Conservation (phyloP, 2,329 filamentous ascomycete species). For the Colletotrichum lupini region DNA sequence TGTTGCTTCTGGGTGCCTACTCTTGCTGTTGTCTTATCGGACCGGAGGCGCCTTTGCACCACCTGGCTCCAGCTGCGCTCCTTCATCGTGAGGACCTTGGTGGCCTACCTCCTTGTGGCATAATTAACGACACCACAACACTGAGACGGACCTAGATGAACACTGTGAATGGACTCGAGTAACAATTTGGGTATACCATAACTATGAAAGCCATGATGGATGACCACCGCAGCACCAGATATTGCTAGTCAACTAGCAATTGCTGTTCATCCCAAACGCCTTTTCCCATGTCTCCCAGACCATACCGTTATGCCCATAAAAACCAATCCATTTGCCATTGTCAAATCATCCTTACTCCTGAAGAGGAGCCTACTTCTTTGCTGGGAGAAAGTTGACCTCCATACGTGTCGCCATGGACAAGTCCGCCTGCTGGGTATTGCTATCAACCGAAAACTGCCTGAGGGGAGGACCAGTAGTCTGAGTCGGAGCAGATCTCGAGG, state of each 20-base stretch:
- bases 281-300: background rate
- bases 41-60: background rate
- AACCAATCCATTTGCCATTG: background rate
- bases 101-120: background rate
- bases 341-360: background rate
- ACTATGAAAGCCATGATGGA: background rate
- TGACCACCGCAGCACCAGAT: background rate
- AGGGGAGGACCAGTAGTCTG: background rate
- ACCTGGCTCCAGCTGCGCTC: background rate
- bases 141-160: too few relatives aligned
- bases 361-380: background rate
- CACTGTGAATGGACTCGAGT: background rate
- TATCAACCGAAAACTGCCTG: background rate
- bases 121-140: background rate
- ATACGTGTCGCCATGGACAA: background rate
- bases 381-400: conserved; percentile 12
- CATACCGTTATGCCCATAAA: conserved; percentile 6
- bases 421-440: background rate
- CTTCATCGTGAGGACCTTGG: background rate
- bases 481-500: background rate
- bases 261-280: conserved; percentile 18
- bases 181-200: conserved; percentile 27
- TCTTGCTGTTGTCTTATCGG: background rate
- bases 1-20: background rate
- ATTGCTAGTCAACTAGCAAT: background rate